phyloP scores from a whole-genome alignment of 2,329 filamentous ascomycete genomes.

The Pseudogymnoascus sp. region DNA sequence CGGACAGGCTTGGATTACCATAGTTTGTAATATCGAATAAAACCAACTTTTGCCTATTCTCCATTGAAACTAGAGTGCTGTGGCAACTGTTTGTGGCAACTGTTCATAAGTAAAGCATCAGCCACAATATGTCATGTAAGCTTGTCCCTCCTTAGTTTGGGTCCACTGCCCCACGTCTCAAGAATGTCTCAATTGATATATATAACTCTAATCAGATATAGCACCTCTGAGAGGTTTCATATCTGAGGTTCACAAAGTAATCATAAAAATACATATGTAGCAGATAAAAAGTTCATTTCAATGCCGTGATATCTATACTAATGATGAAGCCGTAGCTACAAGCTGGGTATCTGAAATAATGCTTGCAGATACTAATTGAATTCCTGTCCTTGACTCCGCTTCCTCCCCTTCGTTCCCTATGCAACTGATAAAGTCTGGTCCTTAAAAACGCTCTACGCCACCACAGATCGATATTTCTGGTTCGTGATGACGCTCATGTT shows the following conservation, averaged over 20 bases:
- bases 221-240: no score
- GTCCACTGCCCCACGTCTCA: slow-evolving; percentile 4
- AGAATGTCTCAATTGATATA: background rate
- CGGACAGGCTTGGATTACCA: background rate
- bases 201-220: background rate
- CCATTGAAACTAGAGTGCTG: background rate
- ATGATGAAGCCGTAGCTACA: background rate
- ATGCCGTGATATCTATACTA: slow-evolving; percentile 5
- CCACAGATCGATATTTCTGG: background rate
- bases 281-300: background rate
- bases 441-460: background rate
- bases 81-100: background rate
- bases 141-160: background rate
- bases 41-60: slow-evolving; percentile 2
- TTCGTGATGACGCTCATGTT: background rate
- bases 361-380: background rate
- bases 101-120: background rate
- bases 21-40: background rate
- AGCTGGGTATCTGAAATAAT: slow-evolving; percentile 2
- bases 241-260: no score
- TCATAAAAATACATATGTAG: background rate
- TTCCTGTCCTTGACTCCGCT: slow-evolving; percentile 6
- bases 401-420: background rate
- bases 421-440: background rate
- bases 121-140: background rate